A percentile compares a stretch with the other conserved stretches of the same genome.
These are phyloP conservation scores for Blastocrithidia nonstop DNA, from an alignment of 208 protist species.

Conservation along the genomic window DNA sequence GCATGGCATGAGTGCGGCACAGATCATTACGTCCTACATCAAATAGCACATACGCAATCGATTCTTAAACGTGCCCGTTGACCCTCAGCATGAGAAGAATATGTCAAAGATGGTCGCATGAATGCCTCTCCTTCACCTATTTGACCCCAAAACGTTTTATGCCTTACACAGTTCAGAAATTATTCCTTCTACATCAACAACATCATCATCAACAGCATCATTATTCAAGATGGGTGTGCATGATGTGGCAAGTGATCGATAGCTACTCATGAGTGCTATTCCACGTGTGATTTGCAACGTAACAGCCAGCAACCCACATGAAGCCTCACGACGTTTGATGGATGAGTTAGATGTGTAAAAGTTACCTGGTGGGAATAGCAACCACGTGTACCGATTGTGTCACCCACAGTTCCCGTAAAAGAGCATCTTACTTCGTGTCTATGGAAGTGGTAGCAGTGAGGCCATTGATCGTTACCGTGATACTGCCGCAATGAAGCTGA, in stretches of 20 bases:
- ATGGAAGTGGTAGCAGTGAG: conserved; percentile 46
- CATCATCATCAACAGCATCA: too few relatives aligned
- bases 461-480: conserved; percentile 71
- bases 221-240: too few relatives aligned
- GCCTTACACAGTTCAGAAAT: too few relatives aligned
- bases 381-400: conserved; percentile 64
- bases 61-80: conserved; percentile 9
- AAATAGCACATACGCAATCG: too few relatives aligned
- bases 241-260: too few relatives aligned
- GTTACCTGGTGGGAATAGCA: conserved; percentile 71
- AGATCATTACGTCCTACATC: too few relatives aligned
- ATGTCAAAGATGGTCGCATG: conserved; percentile 61
- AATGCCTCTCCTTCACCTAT: conserved; percentile 71
- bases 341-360: conserved; percentile 57
- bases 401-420: conserved; percentile 39
- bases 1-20: too few relatives aligned
- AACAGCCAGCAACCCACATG: conserved; percentile 13
- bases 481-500: conserved; percentile 47
- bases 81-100: conserved; percentile 35
- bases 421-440: conserved; percentile 54
- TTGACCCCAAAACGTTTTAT: conserved; percentile 57
- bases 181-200: too few relatives aligned
- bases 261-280: background rate
- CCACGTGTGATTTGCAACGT: conserved; percentile 5
- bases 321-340: conserved; percentile 32